Percentiles rank a stretch among this genome's conserved stretches.
Conservation (phyloP, 768 basidiomycete genomes). For the Psilocybe cubensis region DNA sequence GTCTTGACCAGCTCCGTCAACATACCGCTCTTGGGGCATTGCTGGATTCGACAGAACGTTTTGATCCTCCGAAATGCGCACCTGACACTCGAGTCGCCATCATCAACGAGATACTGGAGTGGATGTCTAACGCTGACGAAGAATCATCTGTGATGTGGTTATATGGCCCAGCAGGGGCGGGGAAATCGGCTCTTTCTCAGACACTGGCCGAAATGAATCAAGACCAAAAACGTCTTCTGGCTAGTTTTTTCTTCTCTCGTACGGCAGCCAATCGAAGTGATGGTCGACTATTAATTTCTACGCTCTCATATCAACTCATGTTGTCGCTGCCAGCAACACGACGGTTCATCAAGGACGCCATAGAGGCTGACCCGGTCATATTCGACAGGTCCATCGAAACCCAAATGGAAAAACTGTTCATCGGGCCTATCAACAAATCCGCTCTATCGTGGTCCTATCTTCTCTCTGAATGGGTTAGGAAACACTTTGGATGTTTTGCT, state of each 20-base stretch:
- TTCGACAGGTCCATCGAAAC: slow-evolving; percentile 7
- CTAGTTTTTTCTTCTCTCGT: slow-evolving; percentile 22
- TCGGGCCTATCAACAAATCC: slow-evolving; percentile 12
- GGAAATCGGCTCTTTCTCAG: slow-evolving; percentile 21
- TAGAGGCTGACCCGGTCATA: slow-evolving; percentile 12
- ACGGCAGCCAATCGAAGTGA: slow-evolving; percentile 12
- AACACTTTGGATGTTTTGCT: slow-evolving; percentile 1
- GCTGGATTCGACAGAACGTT: slow-evolving; percentile 18
- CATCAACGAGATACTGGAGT: slow-evolving; percentile 14
- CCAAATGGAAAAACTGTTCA: slow-evolving; percentile 14
- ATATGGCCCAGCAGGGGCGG: slow-evolving; percentile 20
- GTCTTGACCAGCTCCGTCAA: slow-evolving; percentile 9
- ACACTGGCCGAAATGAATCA: slow-evolving; percentile 14
- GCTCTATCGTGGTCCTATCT: background rate
- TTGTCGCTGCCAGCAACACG: slow-evolving; percentile 12
- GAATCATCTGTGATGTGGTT: slow-evolving; percentile 15
- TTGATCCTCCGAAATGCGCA: slow-evolving; percentile 21
- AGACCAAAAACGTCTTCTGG: slow-evolving; percentile 7
- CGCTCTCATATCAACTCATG: slow-evolving; percentile 17
- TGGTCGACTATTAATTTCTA: slow-evolving; percentile 15
- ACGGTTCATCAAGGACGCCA: background rate
- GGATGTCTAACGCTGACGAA: slow-evolving; percentile 8
- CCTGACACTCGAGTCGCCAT: slow-evolving; percentile 11
- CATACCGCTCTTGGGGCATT: slow-evolving; percentile 8
- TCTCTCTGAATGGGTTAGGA: background rate